phyloP scores from a whole-genome alignment of 345 rosid species.

The Eutrema yunnanense region DNA sequence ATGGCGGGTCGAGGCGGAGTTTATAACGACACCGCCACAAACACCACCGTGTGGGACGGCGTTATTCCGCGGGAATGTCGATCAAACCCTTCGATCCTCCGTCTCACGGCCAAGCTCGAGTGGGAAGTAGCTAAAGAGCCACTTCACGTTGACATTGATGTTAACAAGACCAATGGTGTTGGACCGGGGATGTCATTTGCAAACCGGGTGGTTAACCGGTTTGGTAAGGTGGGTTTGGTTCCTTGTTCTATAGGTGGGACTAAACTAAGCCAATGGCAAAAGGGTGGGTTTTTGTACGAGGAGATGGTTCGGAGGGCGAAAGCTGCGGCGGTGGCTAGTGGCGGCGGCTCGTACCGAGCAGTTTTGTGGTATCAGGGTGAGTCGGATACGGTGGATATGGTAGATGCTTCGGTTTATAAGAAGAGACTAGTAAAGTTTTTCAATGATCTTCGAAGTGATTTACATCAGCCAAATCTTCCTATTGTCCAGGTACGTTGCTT shows the following conservation, averaged over 20 bases:
- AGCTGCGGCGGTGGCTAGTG: conserved; percentile 22
- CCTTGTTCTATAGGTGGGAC: conserved; percentile 89
- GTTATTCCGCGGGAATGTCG: conserved; percentile 55
- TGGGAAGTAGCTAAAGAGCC: conserved; percentile 74
- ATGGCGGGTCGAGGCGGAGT: conserved; percentile 93
- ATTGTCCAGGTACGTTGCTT: conserved; percentile 48
- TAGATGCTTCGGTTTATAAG: conserved; percentile 50
- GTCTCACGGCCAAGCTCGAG: conserved; percentile 38
- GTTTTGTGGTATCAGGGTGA: conserved; percentile 95
- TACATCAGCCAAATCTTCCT: conserved; percentile 58
- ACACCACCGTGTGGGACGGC: conserved; percentile 56
- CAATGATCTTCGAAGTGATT: conserved; percentile 54
- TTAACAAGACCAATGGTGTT: conserved; percentile 51
- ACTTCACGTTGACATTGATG: conserved; percentile 75
- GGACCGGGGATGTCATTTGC: conserved; percentile 88
- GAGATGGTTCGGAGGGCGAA: conserved; percentile 45
- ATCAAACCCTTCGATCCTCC: conserved; percentile 45
- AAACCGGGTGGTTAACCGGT: conserved; percentile 35
- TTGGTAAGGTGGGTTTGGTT: conserved; percentile 56
- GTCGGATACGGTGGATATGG: conserved; percentile 41
- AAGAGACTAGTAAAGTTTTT: conserved; percentile 47
- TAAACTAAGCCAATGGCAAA: conserved; percentile 61
- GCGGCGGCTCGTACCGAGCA: conserved; percentile 40
- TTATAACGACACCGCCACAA: conserved; percentile 32
- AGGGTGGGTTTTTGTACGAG: conserved; percentile 50